A percentile compares a stretch with the other conserved stretches of the same genome.
Conservation (phyloP, 495 filamentous ascomycete genomes). For the Penicillium parvum region DNA sequence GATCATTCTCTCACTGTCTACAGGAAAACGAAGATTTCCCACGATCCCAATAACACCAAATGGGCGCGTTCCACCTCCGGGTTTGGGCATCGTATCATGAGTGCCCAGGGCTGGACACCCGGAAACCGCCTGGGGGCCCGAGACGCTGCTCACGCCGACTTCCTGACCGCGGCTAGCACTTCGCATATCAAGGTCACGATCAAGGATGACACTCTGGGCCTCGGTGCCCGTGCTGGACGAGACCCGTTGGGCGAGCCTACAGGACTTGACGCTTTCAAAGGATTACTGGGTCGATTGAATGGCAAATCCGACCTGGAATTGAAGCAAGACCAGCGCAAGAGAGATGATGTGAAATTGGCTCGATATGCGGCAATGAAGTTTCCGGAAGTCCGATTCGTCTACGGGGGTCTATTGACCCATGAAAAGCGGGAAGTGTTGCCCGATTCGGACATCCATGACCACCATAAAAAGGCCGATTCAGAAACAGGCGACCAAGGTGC, state of each 20-base stretch:
- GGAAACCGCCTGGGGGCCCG: conserved; percentile 73
- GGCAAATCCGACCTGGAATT: conserved; percentile 71
- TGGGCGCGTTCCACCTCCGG: conserved; percentile 78
- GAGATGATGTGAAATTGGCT: conserved; percentile 59
- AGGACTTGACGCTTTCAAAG: conserved; percentile 78
- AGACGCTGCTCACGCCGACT: conserved; percentile 64
- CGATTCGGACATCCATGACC: conserved; percentile 19
- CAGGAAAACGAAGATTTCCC: conserved; percentile 76
- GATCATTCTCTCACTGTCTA: not conserved
- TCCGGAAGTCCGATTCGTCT: conserved; percentile 74
- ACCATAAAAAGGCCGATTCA: conserved; percentile 22
- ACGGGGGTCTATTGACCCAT: conserved; percentile 71
- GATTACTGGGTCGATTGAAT: conserved; percentile 81
- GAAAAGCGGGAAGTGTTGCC: conserved; percentile 46
- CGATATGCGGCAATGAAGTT: conserved; percentile 65
- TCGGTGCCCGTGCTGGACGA: conserved; percentile 69
- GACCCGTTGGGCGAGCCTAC: conserved; percentile 61
- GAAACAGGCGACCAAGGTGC: conserved; percentile 4
- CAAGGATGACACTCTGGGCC: conserved; percentile 84
- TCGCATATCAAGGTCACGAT: conserved; percentile 73
- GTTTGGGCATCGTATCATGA: conserved; percentile 84
- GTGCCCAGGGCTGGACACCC: conserved; percentile 84
- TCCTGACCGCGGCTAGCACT: conserved; percentile 69
- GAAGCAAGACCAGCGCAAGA: conserved; percentile 56
- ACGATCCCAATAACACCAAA: conserved; percentile 89